Conservation (phyloP, 176 grass and related monocot species). For the Dendrocalamus sinicus region DNA sequence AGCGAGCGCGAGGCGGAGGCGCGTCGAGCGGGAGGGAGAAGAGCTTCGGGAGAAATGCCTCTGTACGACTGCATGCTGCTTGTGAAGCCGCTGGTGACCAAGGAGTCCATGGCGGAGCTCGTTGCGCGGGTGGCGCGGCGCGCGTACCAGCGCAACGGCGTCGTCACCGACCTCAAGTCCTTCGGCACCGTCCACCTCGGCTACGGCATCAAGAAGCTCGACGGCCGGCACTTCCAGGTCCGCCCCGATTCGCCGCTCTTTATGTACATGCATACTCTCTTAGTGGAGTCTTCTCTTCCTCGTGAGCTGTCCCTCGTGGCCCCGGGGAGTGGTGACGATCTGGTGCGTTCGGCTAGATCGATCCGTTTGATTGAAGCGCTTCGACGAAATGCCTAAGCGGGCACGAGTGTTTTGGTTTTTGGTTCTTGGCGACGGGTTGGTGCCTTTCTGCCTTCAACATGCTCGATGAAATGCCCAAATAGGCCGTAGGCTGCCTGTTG, state of each 20-base stretch:
- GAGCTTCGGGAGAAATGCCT: slow-evolving; percentile 56
- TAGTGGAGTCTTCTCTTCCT: neutral
- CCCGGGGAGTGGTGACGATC: neutral
- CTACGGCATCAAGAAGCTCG: slow-evolving; percentile 84
- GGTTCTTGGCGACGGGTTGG: neutral
- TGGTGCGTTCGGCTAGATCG: neutral
- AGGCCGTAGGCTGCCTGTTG: neutral
- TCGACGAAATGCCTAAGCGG: slow-evolving; percentile 40
- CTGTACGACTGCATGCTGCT: slow-evolving; percentile 87
- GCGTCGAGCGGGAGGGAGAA: neutral
- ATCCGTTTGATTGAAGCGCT: neutral
- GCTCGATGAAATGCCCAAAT: slow-evolving; percentile 62
- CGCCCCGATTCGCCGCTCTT: neutral
- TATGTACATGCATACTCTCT: neutral
- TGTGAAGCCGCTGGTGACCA: slow-evolving; percentile 62
- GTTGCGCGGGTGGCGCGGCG: slow-evolving; percentile 60
- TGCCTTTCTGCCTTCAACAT: neutral
- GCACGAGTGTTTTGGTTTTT: neutral
- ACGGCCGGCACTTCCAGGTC: slow-evolving; percentile 87
- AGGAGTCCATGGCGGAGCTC: slow-evolving; percentile 65
- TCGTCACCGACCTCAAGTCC: slow-evolving; percentile 85
- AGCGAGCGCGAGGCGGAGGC: neutral
- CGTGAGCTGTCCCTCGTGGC: neutral
- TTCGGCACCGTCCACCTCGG: slow-evolving; percentile 75
- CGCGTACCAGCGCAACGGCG: slow-evolving; percentile 79